Evolutionary conservation across 371 early-diverging fungal species (phyloP), one percentile per base, ranked within the genome.

Genomic region (Mucor plumbeus): DNA sequence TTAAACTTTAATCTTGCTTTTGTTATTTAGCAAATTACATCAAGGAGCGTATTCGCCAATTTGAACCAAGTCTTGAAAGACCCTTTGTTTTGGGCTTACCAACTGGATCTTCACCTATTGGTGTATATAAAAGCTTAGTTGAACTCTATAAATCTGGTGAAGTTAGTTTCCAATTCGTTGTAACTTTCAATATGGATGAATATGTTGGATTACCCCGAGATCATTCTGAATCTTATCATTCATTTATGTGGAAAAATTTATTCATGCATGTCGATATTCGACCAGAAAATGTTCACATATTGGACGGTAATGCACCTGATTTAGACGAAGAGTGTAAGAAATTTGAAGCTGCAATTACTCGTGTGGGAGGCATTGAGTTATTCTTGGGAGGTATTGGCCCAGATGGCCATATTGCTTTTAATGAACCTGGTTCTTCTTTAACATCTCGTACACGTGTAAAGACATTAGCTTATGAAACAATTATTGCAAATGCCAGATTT

Each of bases 351-450:
- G 90, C 85, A 68, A 94, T 94, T 57, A 83, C 84, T 10, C 77
- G 82, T 10, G 87, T 88, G 13, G 94, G 94, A 58, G 94, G 74
- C 44, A 74, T 74, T 43, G 74, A 74, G 47, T 21, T 74, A 9
- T 74, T 74, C 34, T 61, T 74, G 65, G 70, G 74, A n/a, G 74
- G 74, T 53, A 93, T 93, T 60, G 94, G 94, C 17, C 93, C 94
- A 7, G 94, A 94, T 76, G 94, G 94, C 39, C 94, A 94, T 69
- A 93, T 94, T 73, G 94, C 94, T n/a, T 94, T 94, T 72, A 94
- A 94, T 72, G 94, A 94, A 67, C 94, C 94, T 9, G 94, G 94
- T 4, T 92, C 92, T 38, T 92, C 92, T 14, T 79, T 94, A 53
- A 88, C 86, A 44, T 92, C 92, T 3, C 85, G 92, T 17, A 94